These are phyloP conservation scores for Xerocomellus dryophilus DNA, from an alignment of 768 basidiomycete genomes.

Conservation along the genomic window DNA sequence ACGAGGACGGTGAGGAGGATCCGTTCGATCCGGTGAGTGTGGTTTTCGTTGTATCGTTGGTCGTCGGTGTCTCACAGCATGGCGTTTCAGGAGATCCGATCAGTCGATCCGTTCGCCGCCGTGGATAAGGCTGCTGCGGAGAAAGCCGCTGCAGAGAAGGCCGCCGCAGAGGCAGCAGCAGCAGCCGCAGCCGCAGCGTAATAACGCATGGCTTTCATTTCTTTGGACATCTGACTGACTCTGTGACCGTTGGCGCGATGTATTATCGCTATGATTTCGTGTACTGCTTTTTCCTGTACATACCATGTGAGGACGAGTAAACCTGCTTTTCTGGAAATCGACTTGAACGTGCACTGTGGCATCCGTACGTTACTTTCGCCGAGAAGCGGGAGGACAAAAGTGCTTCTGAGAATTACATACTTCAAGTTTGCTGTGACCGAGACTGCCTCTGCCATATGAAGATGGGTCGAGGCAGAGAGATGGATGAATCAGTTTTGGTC, in stretches of 20 bases:
- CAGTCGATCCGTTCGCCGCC: constrained; percentile 15
- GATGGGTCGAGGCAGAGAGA: too few relatives aligned
- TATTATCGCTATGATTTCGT: background rate
- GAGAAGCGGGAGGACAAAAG: too few relatives aligned
- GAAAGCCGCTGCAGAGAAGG: background rate
- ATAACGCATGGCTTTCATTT: background rate
- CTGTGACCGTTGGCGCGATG: background rate
- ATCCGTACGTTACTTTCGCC: too few relatives aligned
- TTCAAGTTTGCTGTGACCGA: too few relatives aligned
- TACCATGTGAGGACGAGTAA: background rate
- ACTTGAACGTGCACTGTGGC: background rate
- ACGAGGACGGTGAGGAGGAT: constrained; percentile 26
- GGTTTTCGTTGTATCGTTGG: too few relatives aligned
- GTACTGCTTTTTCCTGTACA: background rate
- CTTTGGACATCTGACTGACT: background rate
- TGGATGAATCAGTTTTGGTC: too few relatives aligned
- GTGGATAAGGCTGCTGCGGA: background rate
- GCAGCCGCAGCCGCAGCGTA: background rate
- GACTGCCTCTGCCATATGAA: too few relatives aligned
- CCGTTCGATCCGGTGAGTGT: constrained; percentile 15
- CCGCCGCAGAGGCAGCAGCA: background rate
- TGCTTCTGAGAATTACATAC: too few relatives aligned
- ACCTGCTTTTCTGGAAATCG: background rate
- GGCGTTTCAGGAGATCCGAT: constrained; percentile 1
- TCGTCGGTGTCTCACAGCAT: background rate